Evolutionary conservation across 2,329 filamentous ascomycete genomes (phyloP), one percentile per base, ranked within the genome.

Genomic region (Pestalotiopsis sp.): DNA sequence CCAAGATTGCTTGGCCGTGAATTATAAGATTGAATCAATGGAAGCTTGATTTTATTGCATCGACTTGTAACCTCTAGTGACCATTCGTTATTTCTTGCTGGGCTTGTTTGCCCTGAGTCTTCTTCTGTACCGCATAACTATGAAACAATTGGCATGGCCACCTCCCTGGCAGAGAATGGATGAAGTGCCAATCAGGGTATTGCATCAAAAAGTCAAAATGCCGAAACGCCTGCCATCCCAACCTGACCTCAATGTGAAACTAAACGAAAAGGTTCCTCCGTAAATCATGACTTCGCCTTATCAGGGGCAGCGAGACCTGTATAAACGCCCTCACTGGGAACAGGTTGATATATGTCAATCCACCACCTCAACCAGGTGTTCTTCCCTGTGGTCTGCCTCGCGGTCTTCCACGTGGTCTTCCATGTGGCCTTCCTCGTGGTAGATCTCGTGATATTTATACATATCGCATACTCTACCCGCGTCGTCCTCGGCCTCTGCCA

Each of bases 401-500:
- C n/a, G 17, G 5, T 17, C 23, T 23, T 23, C 27, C 27, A 31
- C 6, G 27, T 31, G 17, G 5, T 17, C 23, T 23, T 23, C 27
- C 27, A 31, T 1, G 27, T 31, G 27, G 27, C 7, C 27, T 31
- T 6, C 13, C 45, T 52, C 20, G n/a, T 52, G 17, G 5, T 17
- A 45, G 39, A 45, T 45, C 14, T 45, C 12, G 7, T 45, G 6
- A 6, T 31, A 6, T 31, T 6, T 6, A 6, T 31, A 31, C 7
- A 6, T 12, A 25, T 12, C 23, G 11, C 13, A 25, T n/a, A 17
- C 3, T 20, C 13, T 17, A n/a, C 17, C 66, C 49, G 31, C 45
- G 57, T 3, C 69, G 64, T 60, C 77, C 72, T 69, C 76, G 75
- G 14, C 86, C 86, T 65, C 86, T 81, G 25, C 83, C 83, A 70